A percentile compares a stretch with the other conserved stretches of the same genome.
These are phyloP conservation scores for Cenchrus americanus DNA, from an alignment of 176 grass and related monocot species.

Conservation along the genomic window DNA sequence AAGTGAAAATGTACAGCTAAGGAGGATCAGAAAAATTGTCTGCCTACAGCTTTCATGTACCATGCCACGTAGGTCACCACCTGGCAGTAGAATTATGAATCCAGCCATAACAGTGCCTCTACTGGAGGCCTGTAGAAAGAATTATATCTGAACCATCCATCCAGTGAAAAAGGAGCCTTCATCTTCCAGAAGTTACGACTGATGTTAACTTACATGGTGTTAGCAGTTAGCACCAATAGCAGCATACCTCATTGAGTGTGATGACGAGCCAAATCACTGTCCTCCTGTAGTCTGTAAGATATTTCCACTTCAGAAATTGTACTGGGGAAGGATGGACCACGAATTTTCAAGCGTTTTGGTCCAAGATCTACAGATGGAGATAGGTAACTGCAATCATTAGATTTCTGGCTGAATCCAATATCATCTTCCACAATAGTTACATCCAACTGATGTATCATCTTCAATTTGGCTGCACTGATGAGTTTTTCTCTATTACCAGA, in stretches of 20 bases:
- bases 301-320: conserved; percentile 39
- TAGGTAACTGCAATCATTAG: conserved; percentile 41
- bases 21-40: conserved; percentile 44
- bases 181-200: conserved; percentile 59
- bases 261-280: conserved; percentile 32
- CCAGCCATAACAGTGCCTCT: conserved; percentile 44
- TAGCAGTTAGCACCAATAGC: conserved; percentile 62
- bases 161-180: conserved; percentile 37
- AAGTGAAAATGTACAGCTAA: conserved; percentile 51
- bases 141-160: conserved; percentile 47
- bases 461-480: conserved; percentile 43
- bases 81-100: conserved; percentile 47
- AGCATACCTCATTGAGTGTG: conserved; percentile 39
- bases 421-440: conserved; percentile 30
- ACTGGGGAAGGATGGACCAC: conserved; percentile 58
- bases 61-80: conserved; percentile 37
- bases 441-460: conserved; percentile 47
- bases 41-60: conserved; percentile 44
- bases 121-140: conserved; percentile 53
- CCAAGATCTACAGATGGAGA: conserved; percentile 53
- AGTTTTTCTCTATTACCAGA: conserved; percentile 46
- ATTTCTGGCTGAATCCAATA: conserved; percentile 37
- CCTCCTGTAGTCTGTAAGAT: conserved; percentile 55
- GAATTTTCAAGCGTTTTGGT: conserved; percentile 67
- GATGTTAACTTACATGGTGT: conserved; percentile 50